Conservation (phyloP, 108 stramenopile species). For the Mediolabrus comicus region DNA sequence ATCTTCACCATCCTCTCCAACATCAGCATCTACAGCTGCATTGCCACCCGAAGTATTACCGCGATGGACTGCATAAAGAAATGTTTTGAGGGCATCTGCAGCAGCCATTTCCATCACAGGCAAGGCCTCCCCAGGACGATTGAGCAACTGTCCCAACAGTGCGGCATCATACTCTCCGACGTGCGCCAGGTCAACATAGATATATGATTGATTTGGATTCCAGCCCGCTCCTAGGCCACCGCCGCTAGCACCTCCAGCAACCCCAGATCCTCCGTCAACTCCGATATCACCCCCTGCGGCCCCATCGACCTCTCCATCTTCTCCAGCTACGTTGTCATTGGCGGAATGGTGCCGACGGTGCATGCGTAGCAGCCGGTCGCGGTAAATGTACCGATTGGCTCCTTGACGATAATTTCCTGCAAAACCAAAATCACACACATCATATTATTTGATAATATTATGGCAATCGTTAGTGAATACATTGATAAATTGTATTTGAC, state of each 20-base stretch:
- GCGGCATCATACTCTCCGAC: conserved; percentile 86
- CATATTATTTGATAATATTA: background rate
- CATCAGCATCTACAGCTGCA: conserved; percentile 11
- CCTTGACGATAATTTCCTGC: conserved; percentile 85
- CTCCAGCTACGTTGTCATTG: conserved; percentile 12
- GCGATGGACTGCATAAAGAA: conserved; percentile 51
- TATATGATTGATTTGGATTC: conserved; percentile 48
- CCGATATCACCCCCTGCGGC: conserved; percentile 5
- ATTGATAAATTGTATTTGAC: background rate
- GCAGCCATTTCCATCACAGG: conserved; percentile 78
- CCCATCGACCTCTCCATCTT: conserved; percentile 7
- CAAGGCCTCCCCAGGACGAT: conserved; percentile 62
- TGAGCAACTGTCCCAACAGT: conserved; percentile 67
- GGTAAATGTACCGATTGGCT: conserved; percentile 68
- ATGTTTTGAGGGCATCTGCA: conserved; percentile 66
- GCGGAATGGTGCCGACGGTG: conserved; percentile 65
- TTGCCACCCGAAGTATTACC: background rate
- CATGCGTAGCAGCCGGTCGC: conserved; percentile 79
- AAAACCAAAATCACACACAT: background rate
- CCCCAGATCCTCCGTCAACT: conserved; percentile 6
- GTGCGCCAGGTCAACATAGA: conserved; percentile 79
- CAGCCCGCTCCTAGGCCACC: conserved; percentile 1
- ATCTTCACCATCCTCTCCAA: conserved; percentile 17
- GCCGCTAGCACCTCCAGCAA: background rate
- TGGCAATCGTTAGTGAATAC: background rate